Conservation (phyloP, 176 grass and related monocot species). For the Guadua angustifolia region DNA sequence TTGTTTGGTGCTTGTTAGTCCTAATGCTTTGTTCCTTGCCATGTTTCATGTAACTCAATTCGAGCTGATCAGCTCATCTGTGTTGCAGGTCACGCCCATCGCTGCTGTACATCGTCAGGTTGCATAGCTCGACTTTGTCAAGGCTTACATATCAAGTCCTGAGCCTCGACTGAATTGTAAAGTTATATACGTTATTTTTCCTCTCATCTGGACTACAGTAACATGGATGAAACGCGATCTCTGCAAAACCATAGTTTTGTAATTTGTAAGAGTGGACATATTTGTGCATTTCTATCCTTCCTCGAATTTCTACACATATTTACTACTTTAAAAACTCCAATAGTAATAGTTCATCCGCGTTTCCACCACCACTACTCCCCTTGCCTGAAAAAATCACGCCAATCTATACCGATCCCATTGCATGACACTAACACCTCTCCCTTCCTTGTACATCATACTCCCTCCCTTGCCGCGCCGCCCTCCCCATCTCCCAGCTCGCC, state of each 20-base stretch:
- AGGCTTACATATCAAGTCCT: neutral
- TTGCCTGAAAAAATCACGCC: no score
- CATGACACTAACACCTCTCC: no score
- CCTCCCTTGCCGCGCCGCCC: no score
- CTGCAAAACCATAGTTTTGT: neutral
- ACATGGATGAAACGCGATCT: neutral
- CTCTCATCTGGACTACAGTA: neutral
- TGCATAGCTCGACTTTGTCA: neutral
- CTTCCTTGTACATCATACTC: no score
- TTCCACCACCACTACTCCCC: no score
- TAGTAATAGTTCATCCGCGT: no score
- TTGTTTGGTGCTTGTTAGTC: neutral
- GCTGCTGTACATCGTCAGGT: neutral
- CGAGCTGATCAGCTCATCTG: neutral
- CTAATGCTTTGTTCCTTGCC: neutral
- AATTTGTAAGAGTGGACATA: neutral
- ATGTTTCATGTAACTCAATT: neutral
- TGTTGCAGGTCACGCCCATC: neutral
- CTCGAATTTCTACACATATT: no score
- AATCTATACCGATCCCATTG: no score
- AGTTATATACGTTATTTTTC: neutral
- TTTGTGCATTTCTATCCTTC: neutral
- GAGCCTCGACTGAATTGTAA: neutral
- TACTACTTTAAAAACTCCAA: no score
- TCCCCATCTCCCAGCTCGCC: no score